A percentile compares a stretch with the other conserved stretches of the same genome.
These are phyloP conservation scores for Saccharomycopsis oosterbeekiorum DNA, from an alignment of 805 yeast species.

Conservation along the genomic window DNA sequence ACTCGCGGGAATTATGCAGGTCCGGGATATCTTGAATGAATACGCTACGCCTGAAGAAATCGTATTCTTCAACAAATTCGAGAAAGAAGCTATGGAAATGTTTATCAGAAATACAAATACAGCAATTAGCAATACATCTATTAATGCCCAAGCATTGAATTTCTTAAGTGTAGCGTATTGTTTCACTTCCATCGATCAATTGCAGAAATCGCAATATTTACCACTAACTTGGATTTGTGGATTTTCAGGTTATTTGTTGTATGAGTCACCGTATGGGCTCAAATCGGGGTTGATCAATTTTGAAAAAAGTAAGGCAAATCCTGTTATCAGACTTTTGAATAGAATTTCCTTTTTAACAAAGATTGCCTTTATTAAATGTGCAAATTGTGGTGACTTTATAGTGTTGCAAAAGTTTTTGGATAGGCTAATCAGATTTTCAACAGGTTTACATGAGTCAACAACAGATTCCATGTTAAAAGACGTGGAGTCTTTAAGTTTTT, in stretches of 20 bases:
- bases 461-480: neutral
- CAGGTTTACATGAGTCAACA: neutral
- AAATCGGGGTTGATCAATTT: neutral
- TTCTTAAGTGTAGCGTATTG: constrained; percentile 8
- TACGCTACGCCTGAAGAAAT: constrained; percentile 8
- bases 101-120: constrained; percentile 4
- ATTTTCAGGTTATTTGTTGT: constrained; percentile 5
- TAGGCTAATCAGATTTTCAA: constrained; percentile 1
- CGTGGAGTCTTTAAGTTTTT: neutral
- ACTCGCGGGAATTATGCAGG: constrained; percentile 9
- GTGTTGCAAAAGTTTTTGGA: neutral
- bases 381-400: neutral
- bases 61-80: constrained; percentile 9
- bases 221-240: neutral
- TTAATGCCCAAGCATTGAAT: constrained; percentile 6
- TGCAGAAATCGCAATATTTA: neutral
- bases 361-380: neutral
- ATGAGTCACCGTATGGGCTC: constrained; percentile 6
- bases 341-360: constrained; percentile 7
- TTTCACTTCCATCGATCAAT: constrained; percentile 3
- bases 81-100: constrained; percentile 1
- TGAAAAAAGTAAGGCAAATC: neutral
- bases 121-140: neutral
- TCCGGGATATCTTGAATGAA: neutral
- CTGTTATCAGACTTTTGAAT: constrained; percentile 8